Evolutionary conservation across 1,284 basidiomycete genomes (phyloP).

Genomic region (Exobasidium rhododendri): DNA sequence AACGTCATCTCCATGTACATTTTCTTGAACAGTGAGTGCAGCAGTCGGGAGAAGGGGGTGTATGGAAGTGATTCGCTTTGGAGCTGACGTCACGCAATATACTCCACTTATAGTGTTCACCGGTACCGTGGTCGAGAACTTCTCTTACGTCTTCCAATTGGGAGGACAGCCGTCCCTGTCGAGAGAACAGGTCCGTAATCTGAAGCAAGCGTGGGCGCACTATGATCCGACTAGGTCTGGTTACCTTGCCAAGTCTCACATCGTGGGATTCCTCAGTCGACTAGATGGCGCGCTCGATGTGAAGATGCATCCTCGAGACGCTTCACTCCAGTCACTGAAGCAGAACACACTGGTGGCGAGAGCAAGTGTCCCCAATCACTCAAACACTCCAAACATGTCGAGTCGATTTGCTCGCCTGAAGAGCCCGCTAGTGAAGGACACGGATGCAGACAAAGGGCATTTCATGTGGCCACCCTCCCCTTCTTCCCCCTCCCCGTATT

Average conservation of each 20-base stretch:
- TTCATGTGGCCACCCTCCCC: constrained; percentile 19
- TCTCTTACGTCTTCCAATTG: constrained; percentile 91
- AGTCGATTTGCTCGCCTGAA: neutral
- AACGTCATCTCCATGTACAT: constrained; percentile 82
- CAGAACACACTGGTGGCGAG: neutral
- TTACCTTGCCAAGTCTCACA: constrained; percentile 68
- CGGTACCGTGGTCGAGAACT: constrained; percentile 93
- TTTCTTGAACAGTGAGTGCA: constrained; percentile 89
- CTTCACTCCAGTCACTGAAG: constrained; percentile 24
- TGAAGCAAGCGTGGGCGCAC: constrained; percentile 90
- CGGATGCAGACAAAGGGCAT: neutral
- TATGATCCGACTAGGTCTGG: constrained; percentile 77
- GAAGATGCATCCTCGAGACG: constrained; percentile 31
- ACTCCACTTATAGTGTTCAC: constrained; percentile 24
- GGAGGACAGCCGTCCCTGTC: constrained; percentile 79
- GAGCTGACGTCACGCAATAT: neutral
- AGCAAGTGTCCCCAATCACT: neutral
- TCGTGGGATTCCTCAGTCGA: constrained; percentile 70
- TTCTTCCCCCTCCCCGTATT: constrained; percentile 2
- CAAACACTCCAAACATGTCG: neutral
- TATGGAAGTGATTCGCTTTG: neutral
- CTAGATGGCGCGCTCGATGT: constrained; percentile 48
- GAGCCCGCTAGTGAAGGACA: neutral
- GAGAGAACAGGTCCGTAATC: constrained; percentile 65
- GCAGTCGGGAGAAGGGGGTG: constrained; percentile 67